A percentile compares a stretch with the other conserved stretches of the same genome.
Conservation (phyloP, 1,284 basidiomycete genomes). For the Marasmius tenuissimus region DNA sequence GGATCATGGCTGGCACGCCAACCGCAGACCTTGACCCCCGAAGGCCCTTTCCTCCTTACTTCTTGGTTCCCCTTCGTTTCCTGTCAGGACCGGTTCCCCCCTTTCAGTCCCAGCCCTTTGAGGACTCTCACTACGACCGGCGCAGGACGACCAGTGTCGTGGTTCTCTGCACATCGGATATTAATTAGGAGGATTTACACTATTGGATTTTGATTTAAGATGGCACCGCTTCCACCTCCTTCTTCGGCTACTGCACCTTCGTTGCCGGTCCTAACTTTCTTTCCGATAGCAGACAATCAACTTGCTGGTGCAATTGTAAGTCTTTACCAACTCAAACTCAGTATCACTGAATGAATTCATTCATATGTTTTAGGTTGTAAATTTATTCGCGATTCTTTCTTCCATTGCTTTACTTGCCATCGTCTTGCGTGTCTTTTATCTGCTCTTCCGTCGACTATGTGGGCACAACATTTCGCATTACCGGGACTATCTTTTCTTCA, state of each 20-base stretch:
- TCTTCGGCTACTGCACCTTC: neutral
- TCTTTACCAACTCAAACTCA: slow-evolving; percentile 9
- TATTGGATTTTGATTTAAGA: slow-evolving; percentile 8
- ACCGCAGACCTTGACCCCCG: neutral
- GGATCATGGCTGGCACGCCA: too few relatives aligned
- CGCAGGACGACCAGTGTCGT: slow-evolving; percentile 23
- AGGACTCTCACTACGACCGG: slow-evolving; percentile 19
- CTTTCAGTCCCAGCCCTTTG: slow-evolving; percentile 33
- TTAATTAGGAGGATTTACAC: slow-evolving; percentile 5
- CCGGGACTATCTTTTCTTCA: slow-evolving; percentile 61
- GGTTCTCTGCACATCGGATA: slow-evolving; percentile 1
- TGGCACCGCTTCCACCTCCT: slow-evolving; percentile 5
- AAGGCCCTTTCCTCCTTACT: slow-evolving; percentile 19
- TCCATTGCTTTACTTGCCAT: slow-evolving; percentile 49
- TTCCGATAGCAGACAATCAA: slow-evolving; percentile 28
- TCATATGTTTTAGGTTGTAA: slow-evolving; percentile 39
- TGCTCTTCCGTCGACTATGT: slow-evolving; percentile 33
- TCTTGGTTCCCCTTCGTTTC: slow-evolving; percentile 25
- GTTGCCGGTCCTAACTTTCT: slow-evolving; percentile 16
- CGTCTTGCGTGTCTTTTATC: slow-evolving; percentile 42
- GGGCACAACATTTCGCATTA: slow-evolving; percentile 25
- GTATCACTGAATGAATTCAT: neutral
- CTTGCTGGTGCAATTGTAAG: slow-evolving; percentile 46
- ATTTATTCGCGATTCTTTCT: slow-evolving; percentile 54
- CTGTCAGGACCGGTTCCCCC: slow-evolving; percentile 41